A percentile compares a stretch with the other conserved stretches of the same genome.
phyloP scores from a whole-genome alignment of 2,329 filamentous ascomycete genomes.

The Helotiales sp. region DNA sequence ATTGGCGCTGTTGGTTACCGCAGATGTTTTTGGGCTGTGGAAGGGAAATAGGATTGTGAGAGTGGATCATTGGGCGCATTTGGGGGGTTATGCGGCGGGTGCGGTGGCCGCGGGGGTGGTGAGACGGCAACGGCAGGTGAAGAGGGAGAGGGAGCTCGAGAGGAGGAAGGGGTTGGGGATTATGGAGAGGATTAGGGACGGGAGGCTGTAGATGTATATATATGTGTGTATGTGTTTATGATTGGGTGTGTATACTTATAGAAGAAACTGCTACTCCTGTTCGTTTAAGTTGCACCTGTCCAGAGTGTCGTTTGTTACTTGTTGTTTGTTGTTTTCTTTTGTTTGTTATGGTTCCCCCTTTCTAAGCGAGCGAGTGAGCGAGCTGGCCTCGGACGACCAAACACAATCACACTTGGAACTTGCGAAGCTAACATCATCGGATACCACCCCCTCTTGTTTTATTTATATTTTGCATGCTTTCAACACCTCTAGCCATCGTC shows the following conservation, averaged over 20 bases:
- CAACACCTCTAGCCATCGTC: too few relatives aligned
- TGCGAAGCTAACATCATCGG: not conserved
- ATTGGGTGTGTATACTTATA: not conserved
- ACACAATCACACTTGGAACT: not conserved
- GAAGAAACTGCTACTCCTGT: not conserved
- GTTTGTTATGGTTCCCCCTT: not conserved
- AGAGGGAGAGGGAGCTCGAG: slow-evolving; percentile 33
- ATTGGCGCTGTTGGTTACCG: slow-evolving; percentile 56
- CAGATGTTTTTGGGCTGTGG: slow-evolving; percentile 52
- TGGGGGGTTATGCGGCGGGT: slow-evolving; percentile 45
- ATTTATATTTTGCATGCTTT: too few relatives aligned
- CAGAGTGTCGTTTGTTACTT: not conserved
- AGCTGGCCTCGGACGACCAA: too few relatives aligned
- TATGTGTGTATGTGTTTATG: not conserved
- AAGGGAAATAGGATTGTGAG: slow-evolving; percentile 20
- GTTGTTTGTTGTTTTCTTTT: not conserved
- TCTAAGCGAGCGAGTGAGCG: not conserved
- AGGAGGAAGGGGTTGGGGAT: slow-evolving; percentile 31
- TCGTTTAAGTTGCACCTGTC: too few relatives aligned
- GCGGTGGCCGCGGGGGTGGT: slow-evolving; percentile 37
- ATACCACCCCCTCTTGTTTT: too few relatives aligned
- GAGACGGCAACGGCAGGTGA: slow-evolving; percentile 30
- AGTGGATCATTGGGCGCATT: slow-evolving; percentile 48
- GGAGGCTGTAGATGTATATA: slow-evolving; percentile 22
- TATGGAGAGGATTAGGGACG: slow-evolving; percentile 32